Conservation (phyloP, 805 yeast species). For the Starmerella floris region DNA sequence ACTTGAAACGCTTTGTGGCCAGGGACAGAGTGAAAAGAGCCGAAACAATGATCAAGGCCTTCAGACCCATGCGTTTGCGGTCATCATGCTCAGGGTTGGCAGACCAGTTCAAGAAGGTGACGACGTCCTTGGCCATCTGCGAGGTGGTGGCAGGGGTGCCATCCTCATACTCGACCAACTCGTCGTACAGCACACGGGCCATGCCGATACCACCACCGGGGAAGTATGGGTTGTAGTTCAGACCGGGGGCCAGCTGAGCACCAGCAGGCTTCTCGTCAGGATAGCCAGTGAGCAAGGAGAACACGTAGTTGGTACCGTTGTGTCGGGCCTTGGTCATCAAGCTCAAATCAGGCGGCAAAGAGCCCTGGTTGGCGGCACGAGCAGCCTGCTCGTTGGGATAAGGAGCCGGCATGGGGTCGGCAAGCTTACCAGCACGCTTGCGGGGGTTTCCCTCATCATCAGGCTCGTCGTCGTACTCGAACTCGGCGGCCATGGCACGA, state of each 20-base stretch:
- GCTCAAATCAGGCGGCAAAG: constrained; percentile 94
- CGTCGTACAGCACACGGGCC: constrained; percentile 97
- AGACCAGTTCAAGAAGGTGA: constrained; percentile 94
- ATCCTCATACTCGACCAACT: constrained; percentile 94
- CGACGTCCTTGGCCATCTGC: constrained; percentile 98
- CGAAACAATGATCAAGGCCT: constrained; percentile 71
- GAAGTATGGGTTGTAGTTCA: constrained; percentile 99
- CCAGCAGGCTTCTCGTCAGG: constrained; percentile 99
- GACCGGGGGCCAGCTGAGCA: constrained; percentile 78
- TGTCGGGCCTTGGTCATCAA: constrained; percentile 97
- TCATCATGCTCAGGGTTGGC: constrained; percentile 98
- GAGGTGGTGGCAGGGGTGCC: constrained; percentile 98
- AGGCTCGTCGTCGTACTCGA: constrained; percentile 94
- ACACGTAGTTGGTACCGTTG: constrained; percentile 93
- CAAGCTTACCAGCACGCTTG: constrained; percentile 95
- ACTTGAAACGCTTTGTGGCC: constrained; percentile 95
- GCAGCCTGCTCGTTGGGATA: constrained; percentile 98
- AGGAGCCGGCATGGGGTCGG: constrained; percentile 90
- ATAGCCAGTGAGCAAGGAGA: constrained; percentile 90
- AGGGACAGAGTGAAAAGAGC: constrained; percentile 68
- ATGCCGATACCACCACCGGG: constrained; percentile 99
- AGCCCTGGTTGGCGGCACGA: constrained; percentile 98
- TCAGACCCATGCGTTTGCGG: constrained; percentile 91
- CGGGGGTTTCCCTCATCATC: constrained; percentile 94
- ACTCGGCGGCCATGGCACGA: constrained; percentile 86